Percentiles rank a stretch among this genome's conserved stretches.
Evolutionary conservation across 2,329 filamentous ascomycete genomes (phyloP).

Genomic region (Aureobasidium sp.): DNA sequence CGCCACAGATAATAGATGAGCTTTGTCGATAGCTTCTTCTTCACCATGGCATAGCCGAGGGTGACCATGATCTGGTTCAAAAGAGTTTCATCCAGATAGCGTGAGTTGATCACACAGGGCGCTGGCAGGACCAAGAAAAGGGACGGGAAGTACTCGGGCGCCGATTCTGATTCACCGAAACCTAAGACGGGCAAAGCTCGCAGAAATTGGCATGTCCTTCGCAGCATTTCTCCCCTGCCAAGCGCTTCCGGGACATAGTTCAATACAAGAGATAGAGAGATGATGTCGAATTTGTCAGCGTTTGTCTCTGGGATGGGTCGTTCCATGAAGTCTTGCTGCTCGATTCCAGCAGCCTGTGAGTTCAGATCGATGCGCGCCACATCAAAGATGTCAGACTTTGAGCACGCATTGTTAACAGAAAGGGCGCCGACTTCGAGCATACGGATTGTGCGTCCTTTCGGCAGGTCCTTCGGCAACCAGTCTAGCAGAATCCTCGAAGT

Average conservation of each 20-base stretch:
- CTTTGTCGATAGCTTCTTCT: slow-evolving; percentile 70
- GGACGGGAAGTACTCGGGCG: slow-evolving; percentile 47
- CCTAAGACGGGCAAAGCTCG: slow-evolving; percentile 23
- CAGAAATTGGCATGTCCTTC: slow-evolving; percentile 64
- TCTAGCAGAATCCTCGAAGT: slow-evolving; percentile 51
- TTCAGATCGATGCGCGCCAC: slow-evolving; percentile 84
- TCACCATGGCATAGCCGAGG: slow-evolving; percentile 61
- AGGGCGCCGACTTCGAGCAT: slow-evolving; percentile 88
- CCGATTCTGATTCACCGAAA: slow-evolving; percentile 19
- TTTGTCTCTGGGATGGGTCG: slow-evolving; percentile 59
- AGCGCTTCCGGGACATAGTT: slow-evolving; percentile 82
- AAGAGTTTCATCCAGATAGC: slow-evolving; percentile 69
- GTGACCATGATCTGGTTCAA: slow-evolving; percentile 65
- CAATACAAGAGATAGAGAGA: slow-evolving; percentile 84
- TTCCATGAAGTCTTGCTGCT: slow-evolving; percentile 90
- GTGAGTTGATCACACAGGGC: slow-evolving; percentile 80
- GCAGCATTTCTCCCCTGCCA: slow-evolving; percentile 76
- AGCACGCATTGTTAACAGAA: slow-evolving; percentile 77
- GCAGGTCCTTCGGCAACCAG: slow-evolving; percentile 39
- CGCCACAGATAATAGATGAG: slow-evolving; percentile 86
- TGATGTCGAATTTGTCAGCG: slow-evolving; percentile 69
- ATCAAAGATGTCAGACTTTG: slow-evolving; percentile 59
- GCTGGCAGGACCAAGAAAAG: slow-evolving; percentile 86
- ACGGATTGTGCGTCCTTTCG: slow-evolving; percentile 35
- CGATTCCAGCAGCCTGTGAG: slow-evolving; percentile 72